Conservation (phyloP, 2,329 filamentous ascomycete species). For the Fusarium armeniacum region DNA sequence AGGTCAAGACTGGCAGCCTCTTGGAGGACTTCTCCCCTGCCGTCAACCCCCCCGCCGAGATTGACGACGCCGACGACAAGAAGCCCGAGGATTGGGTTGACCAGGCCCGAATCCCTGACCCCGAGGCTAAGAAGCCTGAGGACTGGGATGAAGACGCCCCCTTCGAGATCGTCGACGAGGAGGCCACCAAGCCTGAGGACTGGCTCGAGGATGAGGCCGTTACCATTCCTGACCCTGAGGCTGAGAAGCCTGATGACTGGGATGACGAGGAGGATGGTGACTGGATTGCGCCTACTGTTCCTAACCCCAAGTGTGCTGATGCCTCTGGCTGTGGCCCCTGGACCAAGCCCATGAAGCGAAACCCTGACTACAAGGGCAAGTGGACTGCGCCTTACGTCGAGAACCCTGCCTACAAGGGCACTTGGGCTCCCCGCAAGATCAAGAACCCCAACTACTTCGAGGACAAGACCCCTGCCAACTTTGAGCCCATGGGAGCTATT, state of each 20-base stretch:
- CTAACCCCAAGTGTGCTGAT: conserved; percentile 96
- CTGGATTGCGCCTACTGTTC: conserved; percentile 89
- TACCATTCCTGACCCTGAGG: conserved; percentile 90
- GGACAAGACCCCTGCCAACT: conserved; percentile 96
- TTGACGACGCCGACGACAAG: conserved; percentile 91
- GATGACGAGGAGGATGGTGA: conserved; percentile 99
- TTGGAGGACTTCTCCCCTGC: conserved; percentile 92
- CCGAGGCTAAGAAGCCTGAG: conserved; percentile 94
- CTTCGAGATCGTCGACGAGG: conserved; percentile 94
- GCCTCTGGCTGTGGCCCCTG: conserved; percentile 94
- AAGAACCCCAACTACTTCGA: conserved; percentile 96
- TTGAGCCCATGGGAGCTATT: conserved; percentile 98
- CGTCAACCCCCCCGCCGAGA: conserved; percentile 96
- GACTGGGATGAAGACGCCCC: conserved; percentile 99
- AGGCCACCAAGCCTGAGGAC: conserved; percentile 91
- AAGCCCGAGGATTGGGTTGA: conserved; percentile 99
- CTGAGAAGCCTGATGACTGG: conserved; percentile 98
- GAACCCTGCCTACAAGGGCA: conserved; percentile 98
- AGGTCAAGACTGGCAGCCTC: conserved; percentile 89
- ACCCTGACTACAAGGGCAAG: conserved; percentile 99
- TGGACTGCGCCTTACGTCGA: conserved; percentile 94
- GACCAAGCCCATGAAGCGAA: conserved; percentile 91
- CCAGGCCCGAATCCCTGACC: conserved; percentile 89
- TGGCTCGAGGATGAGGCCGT: conserved; percentile 93
- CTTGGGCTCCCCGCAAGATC: conserved; percentile 96